Evolutionary conservation across 2,329 filamentous ascomycete species (phyloP).

Genomic region (Phialemoniopsis sp.): DNA sequence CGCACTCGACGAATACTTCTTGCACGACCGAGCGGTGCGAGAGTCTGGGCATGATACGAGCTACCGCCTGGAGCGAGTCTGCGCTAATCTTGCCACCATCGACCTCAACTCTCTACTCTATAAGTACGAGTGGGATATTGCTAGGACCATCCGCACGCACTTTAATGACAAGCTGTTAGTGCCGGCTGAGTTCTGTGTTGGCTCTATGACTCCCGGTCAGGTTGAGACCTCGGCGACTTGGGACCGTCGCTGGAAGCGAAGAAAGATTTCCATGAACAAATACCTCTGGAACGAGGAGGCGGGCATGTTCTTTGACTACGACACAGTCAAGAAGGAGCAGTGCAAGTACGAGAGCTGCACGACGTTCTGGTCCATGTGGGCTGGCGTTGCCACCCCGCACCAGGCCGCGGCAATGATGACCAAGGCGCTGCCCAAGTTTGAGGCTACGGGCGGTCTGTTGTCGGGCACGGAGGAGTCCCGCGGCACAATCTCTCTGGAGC

Average conservation of each 20-base stretch:
- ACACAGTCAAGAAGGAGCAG: constrained; percentile 77
- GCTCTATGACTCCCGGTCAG: constrained; percentile 61
- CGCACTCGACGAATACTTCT: constrained; percentile 89
- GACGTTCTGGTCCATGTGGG: constrained; percentile 97
- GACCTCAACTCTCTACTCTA: constrained; percentile 93
- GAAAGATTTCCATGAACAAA: constrained; percentile 84
- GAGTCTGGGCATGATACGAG: constrained; percentile 97
- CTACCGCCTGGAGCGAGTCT: constrained; percentile 85
- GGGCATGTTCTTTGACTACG: constrained; percentile 98
- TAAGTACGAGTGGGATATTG: constrained; percentile 96
- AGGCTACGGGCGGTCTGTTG: constrained; percentile 81
- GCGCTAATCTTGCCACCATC: constrained; percentile 85
- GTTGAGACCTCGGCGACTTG: constrained; percentile 80
- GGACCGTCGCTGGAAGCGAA: constrained; percentile 82
- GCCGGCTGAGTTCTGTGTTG: constrained; percentile 75
- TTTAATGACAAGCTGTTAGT: constrained; percentile 83
- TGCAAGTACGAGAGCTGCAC: constrained; percentile 87
- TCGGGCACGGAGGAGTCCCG: constrained; percentile 89
- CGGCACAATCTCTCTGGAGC: constrained; percentile 70
- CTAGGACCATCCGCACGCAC: constrained; percentile 74
- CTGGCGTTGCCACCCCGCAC: constrained; percentile 77
- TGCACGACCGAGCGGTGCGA: constrained; percentile 91
- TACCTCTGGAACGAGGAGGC: constrained; percentile 89
- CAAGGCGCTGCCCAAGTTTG: constrained; percentile 80
- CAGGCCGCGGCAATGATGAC: constrained; percentile 83